A percentile compares a stretch with the other conserved stretches of the same genome.
Evolutionary conservation across 768 basidiomycete genomes (phyloP).

Genomic region (Lactarius psammicola): DNA sequence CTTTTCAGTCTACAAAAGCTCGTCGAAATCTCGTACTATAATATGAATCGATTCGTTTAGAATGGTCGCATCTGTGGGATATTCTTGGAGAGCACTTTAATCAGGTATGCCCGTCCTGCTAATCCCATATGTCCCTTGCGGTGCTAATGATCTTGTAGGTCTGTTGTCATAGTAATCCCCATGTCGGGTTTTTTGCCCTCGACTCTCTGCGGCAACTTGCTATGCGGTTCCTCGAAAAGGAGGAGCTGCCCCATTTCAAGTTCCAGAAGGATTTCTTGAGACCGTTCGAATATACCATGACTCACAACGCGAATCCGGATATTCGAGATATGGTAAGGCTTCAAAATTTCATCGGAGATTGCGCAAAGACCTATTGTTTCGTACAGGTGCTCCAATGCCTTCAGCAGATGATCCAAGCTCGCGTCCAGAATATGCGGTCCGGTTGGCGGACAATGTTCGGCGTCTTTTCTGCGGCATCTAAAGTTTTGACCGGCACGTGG

Average conservation of each 20-base stretch:
- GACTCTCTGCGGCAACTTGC: conserved; percentile 96
- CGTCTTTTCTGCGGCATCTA: conserved; percentile 95
- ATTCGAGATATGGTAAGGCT: conserved; percentile 85
- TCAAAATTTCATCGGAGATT: neutral
- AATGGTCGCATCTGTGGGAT: conserved; percentile 98
- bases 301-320: conserved; percentile 93
- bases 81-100: conserved; percentile 99
- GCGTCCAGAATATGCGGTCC: conserved; percentile 91
- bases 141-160: conserved; percentile 54
- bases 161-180: conserved; percentile 96
- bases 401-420: conserved; percentile 97
- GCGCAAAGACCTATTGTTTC: neutral
- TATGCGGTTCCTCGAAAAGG: conserved; percentile 98
- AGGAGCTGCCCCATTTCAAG: conserved; percentile 96
- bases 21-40: conserved; percentile 99
- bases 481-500: conserved; percentile 74
- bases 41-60: conserved; percentile 98
- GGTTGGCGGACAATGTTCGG: conserved; percentile 99
- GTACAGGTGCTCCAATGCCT: conserved; percentile 90
- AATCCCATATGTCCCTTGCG: neutral
- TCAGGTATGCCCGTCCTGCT: conserved; percentile 54
- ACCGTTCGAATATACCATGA: conserved; percentile 98
- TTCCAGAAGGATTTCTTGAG: conserved; percentile 99
- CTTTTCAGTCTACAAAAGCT: conserved; percentile 97
- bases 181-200: conserved; percentile 94